Conservation (phyloP, 2,329 filamentous ascomycete genomes). For the Alternaria dauci region DNA sequence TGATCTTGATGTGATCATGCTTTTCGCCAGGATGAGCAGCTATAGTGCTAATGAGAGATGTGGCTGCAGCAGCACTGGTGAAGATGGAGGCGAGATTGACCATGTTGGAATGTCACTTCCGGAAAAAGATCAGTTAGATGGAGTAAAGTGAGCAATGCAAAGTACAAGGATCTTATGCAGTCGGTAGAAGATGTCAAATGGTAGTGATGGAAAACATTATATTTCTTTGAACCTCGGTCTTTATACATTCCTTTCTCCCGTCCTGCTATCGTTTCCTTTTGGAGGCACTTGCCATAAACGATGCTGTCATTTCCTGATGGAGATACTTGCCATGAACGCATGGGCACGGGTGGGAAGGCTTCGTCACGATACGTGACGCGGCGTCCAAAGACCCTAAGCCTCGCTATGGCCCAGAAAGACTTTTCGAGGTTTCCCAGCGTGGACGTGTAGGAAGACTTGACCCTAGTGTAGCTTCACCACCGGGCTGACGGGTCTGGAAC, state of each 20-base stretch:
- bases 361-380: not conserved
- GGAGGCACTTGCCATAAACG: not conserved
- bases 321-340: not conserved
- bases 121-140: not conserved
- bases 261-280: not conserved
- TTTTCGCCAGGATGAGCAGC: constrained; percentile 47
- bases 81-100: not conserved
- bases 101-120: not conserved
- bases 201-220: not conserved
- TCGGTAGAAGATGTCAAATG: not conserved
- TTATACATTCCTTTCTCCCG: not conserved
- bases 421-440: constrained; percentile 15
- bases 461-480: constrained; percentile 6
- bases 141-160: not conserved
- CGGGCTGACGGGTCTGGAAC: not conserved
- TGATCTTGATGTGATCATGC: constrained; percentile 41
- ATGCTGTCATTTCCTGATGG: not conserved
- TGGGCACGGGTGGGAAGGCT: too few relatives aligned
- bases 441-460: constrained; percentile 12
- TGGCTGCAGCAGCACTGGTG: constrained; percentile 25
- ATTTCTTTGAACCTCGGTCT: not conserved
- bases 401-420: not conserved
- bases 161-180: not conserved
- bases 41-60: constrained; percentile 26
- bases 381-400: not conserved